Evolutionary conservation across 108 stramenopile genomes (phyloP).

Genomic region (Aurantiochytrium sp.): DNA sequence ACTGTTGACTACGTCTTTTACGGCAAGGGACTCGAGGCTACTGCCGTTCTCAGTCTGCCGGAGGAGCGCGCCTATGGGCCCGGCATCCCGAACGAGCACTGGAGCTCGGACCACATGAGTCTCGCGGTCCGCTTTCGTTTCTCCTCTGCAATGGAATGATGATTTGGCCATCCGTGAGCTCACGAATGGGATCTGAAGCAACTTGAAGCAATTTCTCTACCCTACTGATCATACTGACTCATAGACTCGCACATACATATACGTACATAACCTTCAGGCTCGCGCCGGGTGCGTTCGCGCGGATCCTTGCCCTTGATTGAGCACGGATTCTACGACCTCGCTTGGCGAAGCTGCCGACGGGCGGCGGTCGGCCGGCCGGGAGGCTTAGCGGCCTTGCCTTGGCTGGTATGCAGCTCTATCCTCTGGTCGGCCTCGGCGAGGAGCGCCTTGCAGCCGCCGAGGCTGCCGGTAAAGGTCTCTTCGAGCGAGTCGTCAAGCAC

Average conservation of each 20-base stretch:
- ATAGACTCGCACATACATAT: too few relatives aligned
- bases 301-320: too few relatives aligned
- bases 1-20: slow-evolving; percentile 46
- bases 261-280: too few relatives aligned
- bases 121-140: not conserved
- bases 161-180: not conserved
- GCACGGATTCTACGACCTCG: too few relatives aligned
- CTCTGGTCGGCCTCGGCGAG: not conserved
- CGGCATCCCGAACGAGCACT: not conserved
- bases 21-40: not conserved
- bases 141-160: not conserved
- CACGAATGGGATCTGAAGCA: not conserved
- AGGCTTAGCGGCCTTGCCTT: not conserved
- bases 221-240: too few relatives aligned
- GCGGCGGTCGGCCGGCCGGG: not conserved
- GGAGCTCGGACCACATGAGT: not conserved
- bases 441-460: not conserved
- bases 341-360: not conserved
- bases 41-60: not conserved
- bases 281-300: too few relatives aligned
- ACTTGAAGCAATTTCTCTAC: too few relatives aligned
- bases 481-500: not conserved
- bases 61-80: not conserved
- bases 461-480: not conserved
- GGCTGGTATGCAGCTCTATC: not conserved